A percentile compares a stretch with the other conserved stretches of the same genome.
Evolutionary conservation across 306 rosid species (phyloP).

Genomic region (Pueraria montana): DNA sequence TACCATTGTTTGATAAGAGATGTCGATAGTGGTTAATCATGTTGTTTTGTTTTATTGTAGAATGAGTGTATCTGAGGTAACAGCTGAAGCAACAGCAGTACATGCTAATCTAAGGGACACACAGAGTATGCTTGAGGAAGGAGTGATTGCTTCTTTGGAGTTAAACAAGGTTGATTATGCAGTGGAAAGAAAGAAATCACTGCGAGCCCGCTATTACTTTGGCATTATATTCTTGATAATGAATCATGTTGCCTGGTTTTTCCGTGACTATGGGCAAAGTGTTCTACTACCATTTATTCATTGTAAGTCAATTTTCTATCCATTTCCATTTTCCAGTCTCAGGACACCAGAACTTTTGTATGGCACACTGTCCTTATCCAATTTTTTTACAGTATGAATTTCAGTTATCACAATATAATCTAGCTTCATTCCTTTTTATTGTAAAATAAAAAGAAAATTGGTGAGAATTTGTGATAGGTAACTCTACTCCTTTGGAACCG

Average conservation of each 20-base stretch:
- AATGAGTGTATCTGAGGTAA: conserved; percentile 60
- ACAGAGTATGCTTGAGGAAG: conserved; percentile 49
- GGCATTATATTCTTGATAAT: conserved; percentile 71
- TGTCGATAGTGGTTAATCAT: not conserved
- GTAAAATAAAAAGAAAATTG: not conserved
- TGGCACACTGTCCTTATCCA: not conserved
- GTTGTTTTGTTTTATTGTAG: conserved; percentile 49
- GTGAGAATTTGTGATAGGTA: not conserved
- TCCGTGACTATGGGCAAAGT: conserved; percentile 96
- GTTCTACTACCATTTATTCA: too few species aligned
- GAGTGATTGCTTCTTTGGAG: conserved; percentile 44
- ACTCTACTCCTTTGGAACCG: not conserved
- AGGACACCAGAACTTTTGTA: not conserved
- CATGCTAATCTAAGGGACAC: conserved; percentile 41
- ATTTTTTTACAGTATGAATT: not conserved
- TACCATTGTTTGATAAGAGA: conserved; percentile 3
- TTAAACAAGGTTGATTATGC: conserved; percentile 54
- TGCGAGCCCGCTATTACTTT: conserved; percentile 69
- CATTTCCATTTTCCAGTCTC: conserved; percentile 1
- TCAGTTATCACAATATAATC: conserved; percentile 5
- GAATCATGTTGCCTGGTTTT: conserved; percentile 86
- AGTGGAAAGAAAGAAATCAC: conserved; percentile 62
- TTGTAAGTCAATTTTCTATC: too few species aligned
- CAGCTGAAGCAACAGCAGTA: conserved; percentile 44
- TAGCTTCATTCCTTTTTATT: not conserved